These are phyloP conservation scores for Graphiopsis chlorocephala DNA, from an alignment of 2,329 filamentous ascomycete species.

Conservation along the genomic window DNA sequence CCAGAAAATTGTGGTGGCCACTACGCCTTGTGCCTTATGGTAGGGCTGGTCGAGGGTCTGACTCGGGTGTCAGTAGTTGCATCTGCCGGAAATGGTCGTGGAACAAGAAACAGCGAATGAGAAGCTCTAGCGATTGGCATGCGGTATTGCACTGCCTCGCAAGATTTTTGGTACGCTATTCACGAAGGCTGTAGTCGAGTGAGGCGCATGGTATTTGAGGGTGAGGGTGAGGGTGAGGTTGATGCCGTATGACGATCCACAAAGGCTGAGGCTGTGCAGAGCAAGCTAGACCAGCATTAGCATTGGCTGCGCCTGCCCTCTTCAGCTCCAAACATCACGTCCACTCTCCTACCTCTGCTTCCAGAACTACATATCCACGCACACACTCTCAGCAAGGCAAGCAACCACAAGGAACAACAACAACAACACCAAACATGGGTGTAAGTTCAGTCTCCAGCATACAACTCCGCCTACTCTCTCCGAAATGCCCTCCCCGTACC, in stretches of 20 bases:
- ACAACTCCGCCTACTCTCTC: not conserved
- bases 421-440: conserved; percentile 1
- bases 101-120: not conserved
- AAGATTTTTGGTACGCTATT: not conserved
- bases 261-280: not conserved
- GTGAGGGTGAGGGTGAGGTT: no score
- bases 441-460: not conserved
- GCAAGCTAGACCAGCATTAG: not conserved
- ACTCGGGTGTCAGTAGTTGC: not conserved
- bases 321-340: not conserved
- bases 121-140: not conserved
- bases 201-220: no score
- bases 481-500: not conserved
- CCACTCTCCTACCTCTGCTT: not conserved
- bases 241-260: not conserved
- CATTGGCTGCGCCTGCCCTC: conserved; percentile 1
- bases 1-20: not conserved
- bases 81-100: not conserved
- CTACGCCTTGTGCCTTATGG: conserved; percentile 4
- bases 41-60: not conserved
- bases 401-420: not conserved
- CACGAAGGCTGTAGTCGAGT: not conserved
- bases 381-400: not conserved
- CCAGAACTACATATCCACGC: not conserved
- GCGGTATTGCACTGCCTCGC: not conserved